Evolutionary conservation across 768 basidiomycete genomes (phyloP), one percentile per base, ranked within the genome.

Genomic region (Tylopilus subfusipes): DNA sequence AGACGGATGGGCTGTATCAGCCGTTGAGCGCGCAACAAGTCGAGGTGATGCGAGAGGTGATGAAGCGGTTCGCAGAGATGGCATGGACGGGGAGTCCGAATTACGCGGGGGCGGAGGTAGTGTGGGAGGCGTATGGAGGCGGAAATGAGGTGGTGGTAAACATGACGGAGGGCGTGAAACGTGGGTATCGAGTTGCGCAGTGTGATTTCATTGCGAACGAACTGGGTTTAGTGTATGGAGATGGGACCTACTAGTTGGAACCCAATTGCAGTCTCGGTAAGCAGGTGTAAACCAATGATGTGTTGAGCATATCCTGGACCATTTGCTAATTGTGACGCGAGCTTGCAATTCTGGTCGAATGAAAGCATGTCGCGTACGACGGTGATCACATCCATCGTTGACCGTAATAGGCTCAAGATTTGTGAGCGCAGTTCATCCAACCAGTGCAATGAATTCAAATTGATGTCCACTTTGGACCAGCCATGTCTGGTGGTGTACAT

Each of bases 1-100:
- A 61, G 38, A 63, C 53, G 0, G 60, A 65, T 19, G 51, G 55
- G 24, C 33, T 62, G 22, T 54, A 60, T 38, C 66, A 65, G 16
- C 58, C 52, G 10, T 25, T 63, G 29, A 56, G 47, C 3, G 24
- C 19, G 2, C 36, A 49, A n/a, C 54, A 56, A 14, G 34, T 56
- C 9, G 25, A 12, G 19, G 30, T 49, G 19, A 62, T 46, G 29
- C 39, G 44, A 13, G 54, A 57, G 6, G 47, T 52, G 25, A 53
- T 54, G 27, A 55, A 55, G 27, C 54, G 43, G 14, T 58, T 55
- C 43, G 48, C 53, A 8, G 53, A 52, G 39, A 47, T 65, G 42
- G 59, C 51, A 11, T 55, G 65, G 65, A 53, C 42, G 7, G 57
- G 62, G 38, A 61, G 46, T 18, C 59, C 52, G 7, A 56, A 63